These are phyloP conservation scores for Pachyrhizus erosus DNA, from an alignment of 306 rosid species.

Conservation along the genomic window DNA sequence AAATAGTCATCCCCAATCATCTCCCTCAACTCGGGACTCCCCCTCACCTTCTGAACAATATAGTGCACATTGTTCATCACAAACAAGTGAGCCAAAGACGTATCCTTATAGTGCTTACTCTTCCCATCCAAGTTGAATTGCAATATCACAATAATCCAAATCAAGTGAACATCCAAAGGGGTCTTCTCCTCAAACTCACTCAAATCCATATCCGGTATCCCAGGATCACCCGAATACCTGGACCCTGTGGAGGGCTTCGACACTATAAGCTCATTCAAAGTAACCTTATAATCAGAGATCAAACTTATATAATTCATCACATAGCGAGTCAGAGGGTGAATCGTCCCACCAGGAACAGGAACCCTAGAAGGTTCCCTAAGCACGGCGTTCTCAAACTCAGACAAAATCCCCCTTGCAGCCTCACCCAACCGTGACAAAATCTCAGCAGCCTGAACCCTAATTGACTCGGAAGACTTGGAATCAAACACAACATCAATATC, in stretches of 20 bases:
- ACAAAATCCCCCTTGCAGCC: conserved; percentile 91
- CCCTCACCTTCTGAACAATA: conserved; percentile 92
- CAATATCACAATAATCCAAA: conserved; percentile 94
- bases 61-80: conserved; percentile 99
- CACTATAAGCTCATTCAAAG: conserved; percentile 84
- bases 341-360: conserved; percentile 95
- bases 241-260: conserved; percentile 91
- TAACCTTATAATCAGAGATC: conserved; percentile 89
- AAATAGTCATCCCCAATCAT: conserved; percentile 91
- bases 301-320: conserved; percentile 95
- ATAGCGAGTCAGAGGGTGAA: conserved; percentile 96
- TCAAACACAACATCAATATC: conserved; percentile 90
- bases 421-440: conserved; percentile 88
- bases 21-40: conserved; percentile 87
- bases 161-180: conserved; percentile 89
- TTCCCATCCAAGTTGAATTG: conserved; percentile 93
- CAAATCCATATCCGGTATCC: conserved; percentile 92
- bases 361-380: conserved; percentile 86
- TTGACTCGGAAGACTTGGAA: conserved; percentile 83
- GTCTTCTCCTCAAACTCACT: conserved; percentile 78
- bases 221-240: conserved; percentile 77
- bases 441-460: conserved; percentile 92
- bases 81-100: conserved; percentile 74
- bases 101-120: conserved; percentile 88
- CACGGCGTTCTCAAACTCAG: conserved; percentile 96